Percentiles rank a stretch among this genome's conserved stretches.
phyloP scores from a whole-genome alignment of 2,329 filamentous ascomycete species.

The Hymenoscyphus fructigenus region DNA sequence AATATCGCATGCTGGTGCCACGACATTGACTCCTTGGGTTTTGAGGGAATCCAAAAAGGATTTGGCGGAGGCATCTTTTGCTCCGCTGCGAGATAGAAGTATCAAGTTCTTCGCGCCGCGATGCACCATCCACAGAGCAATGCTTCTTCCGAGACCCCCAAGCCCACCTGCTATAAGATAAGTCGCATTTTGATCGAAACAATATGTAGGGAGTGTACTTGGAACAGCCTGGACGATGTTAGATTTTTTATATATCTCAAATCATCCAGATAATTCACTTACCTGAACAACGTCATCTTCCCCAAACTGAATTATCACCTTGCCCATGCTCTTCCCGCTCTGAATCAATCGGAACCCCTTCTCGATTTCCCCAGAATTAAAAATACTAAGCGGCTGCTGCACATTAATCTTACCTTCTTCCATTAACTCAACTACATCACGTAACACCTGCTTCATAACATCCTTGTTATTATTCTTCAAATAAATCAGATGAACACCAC shows the following conservation, averaged over 20 bases:
- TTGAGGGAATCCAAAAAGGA: conserved; percentile 14
- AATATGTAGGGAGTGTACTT: conserved; percentile 5
- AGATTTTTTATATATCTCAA: background rate
- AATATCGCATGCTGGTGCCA: conserved; percentile 50
- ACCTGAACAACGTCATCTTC: conserved; percentile 19
- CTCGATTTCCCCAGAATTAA: conserved; percentile 16
- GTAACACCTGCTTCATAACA: background rate
- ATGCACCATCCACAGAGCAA: conserved; percentile 25
- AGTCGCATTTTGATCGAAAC: conserved; percentile 23
- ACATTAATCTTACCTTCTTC: background rate
- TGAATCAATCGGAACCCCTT: conserved; percentile 21
- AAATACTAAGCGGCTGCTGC: conserved; percentile 6
- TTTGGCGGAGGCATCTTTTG: conserved; percentile 1
- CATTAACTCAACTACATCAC: conserved; percentile 26
- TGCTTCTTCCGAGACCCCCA: conserved; percentile 33
- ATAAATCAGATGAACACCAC: conserved; percentile 38
- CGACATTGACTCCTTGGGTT: conserved; percentile 41
- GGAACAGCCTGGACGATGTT: conserved; percentile 1
- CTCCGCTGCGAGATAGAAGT: conserved; percentile 32
- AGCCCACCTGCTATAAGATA: conserved; percentile 35
- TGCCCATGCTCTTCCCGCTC: conserved; percentile 20
- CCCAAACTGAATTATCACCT: conserved; percentile 14
- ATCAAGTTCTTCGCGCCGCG: conserved; percentile 32
- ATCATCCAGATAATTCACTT: conserved; percentile 13
- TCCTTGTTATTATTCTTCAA: background rate